Evolutionary conservation across 331 rosid species (phyloP).

Genomic region (Quercus phellos): DNA sequence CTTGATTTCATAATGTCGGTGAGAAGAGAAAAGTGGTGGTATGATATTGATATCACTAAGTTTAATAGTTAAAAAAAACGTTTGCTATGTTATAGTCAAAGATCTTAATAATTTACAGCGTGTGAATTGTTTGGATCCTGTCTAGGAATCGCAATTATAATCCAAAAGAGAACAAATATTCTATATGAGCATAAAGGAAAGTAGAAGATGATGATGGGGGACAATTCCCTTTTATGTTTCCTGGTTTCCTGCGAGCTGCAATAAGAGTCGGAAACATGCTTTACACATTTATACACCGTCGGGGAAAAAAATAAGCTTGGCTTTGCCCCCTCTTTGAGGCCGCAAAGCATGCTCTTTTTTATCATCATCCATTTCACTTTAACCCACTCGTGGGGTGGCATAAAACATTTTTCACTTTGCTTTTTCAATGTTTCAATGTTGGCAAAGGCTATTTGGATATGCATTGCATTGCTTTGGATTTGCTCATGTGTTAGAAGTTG

Average conservation of each 20-base stretch:
- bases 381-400: too few relatives aligned
- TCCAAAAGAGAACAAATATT: constrained; percentile 10
- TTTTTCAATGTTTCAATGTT: neutral
- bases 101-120: constrained; percentile 32
- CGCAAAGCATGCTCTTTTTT: constrained; percentile 39
- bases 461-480: too few relatives aligned
- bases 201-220: constrained; percentile 26
- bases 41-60: neutral
- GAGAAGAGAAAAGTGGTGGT: neutral
- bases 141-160: constrained; percentile 30
- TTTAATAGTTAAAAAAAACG: neutral
- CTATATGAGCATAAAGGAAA: constrained; percentile 22
- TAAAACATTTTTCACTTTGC: constrained; percentile 27
- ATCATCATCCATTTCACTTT: constrained; percentile 1
- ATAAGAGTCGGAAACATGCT: constrained; percentile 29
- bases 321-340: constrained; percentile 35
- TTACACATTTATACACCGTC: neutral
- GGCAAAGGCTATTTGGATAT: constrained; percentile 5
- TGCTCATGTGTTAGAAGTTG: too few relatives aligned
- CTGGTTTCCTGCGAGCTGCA: constrained; percentile 63
- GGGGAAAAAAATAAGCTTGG: neutral
- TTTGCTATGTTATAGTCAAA: constrained; percentile 19
- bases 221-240: constrained; percentile 42
- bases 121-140: constrained; percentile 54
- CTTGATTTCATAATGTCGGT: neutral